Evolutionary conservation across 805 yeast genomes (phyloP).

Genomic region (Wickerhamiella azyma): DNA sequence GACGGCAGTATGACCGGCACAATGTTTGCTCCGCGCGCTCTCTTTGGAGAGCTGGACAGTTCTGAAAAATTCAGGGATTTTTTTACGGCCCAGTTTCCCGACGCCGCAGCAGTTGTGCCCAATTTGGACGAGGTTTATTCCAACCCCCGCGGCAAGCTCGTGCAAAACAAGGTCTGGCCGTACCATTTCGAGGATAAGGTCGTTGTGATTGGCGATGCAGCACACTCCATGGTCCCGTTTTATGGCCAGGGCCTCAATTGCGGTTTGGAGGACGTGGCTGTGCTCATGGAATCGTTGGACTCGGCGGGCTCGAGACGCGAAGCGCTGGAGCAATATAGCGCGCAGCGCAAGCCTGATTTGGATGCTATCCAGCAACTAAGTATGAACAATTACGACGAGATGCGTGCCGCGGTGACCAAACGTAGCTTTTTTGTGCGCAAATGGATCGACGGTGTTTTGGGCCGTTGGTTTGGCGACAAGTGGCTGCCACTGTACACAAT

Average conservation of each 20-base stretch:
- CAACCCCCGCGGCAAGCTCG: slow-evolving; percentile 65
- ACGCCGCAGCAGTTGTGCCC: slow-evolving; percentile 32
- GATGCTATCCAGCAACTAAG: slow-evolving; percentile 68
- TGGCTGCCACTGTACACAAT: slow-evolving; percentile 87
- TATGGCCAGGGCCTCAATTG: slow-evolving; percentile 97
- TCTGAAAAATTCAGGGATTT: slow-evolving; percentile 37
- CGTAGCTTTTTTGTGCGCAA: slow-evolving; percentile 49
- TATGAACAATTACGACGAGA: slow-evolving; percentile 67
- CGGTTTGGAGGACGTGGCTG: slow-evolving; percentile 81
- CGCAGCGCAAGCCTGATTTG: slow-evolving; percentile 47
- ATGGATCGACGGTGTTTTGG: slow-evolving; percentile 49
- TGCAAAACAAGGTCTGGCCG: slow-evolving; percentile 57
- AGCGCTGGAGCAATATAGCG: slow-evolving; percentile 46
- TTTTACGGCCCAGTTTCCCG: slow-evolving; percentile 51
- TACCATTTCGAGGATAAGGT: slow-evolving; percentile 53
- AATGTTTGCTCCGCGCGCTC: slow-evolving; percentile 66
- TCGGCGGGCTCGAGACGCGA: slow-evolving; percentile 11
- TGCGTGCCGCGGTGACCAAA: slow-evolving; percentile 69
- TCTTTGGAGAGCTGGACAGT: slow-evolving; percentile 38
- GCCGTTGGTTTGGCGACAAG: slow-evolving; percentile 40
- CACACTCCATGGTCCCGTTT: slow-evolving; percentile 96
- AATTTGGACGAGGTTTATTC: slow-evolving; percentile 48
- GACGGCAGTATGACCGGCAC: slow-evolving; percentile 87
- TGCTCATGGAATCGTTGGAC: slow-evolving; percentile 39
- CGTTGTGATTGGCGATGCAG: slow-evolving; percentile 78